Evolutionary conservation across 75 land plant genomes (phyloP).

Genomic region (Selaginella moellendorffii): DNA sequence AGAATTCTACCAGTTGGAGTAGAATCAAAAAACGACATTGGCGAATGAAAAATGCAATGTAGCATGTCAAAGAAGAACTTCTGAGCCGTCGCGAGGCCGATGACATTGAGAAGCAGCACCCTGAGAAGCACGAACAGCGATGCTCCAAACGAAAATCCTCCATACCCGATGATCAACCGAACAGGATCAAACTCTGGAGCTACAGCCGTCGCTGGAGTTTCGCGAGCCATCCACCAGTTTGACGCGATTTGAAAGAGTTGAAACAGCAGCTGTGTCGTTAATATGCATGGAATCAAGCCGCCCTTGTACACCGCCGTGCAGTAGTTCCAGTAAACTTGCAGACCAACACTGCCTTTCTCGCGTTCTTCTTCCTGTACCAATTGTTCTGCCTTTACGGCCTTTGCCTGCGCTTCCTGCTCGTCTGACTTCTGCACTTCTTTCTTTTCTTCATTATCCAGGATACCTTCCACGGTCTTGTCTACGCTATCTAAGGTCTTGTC

Average conservation of each 20-base stretch:
- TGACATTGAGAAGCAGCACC: conserved; percentile 34
- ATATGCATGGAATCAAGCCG: conserved; percentile 53
- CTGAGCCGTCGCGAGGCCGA: conserved; percentile 45
- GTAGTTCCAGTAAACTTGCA: conserved; percentile 44
- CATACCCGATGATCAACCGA: conserved; percentile 34
- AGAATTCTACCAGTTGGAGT: conserved; percentile 69
- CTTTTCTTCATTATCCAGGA: conserved; percentile 21
- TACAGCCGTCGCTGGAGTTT: conserved; percentile 19
- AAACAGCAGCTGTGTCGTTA: conserved; percentile 46
- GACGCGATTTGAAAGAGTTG: conserved; percentile 56
- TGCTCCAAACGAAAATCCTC: conserved; percentile 33
- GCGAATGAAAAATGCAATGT: conserved; percentile 43
- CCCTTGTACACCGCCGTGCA: conserved; percentile 58
- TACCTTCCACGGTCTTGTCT: background rate
- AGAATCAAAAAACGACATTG: conserved; percentile 71
- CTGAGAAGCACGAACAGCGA: conserved; percentile 39
- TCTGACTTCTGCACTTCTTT: background rate
- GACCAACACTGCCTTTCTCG: conserved; percentile 48
- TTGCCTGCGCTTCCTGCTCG: background rate
- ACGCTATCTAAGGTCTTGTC: conserved; percentile 4
- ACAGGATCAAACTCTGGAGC: conserved; percentile 19
- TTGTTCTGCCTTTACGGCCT: background rate
- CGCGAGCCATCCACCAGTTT: conserved; percentile 86
- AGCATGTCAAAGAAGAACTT: conserved; percentile 42
- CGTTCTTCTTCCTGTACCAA: conserved; percentile 41